Conservation (phyloP, 495 filamentous ascomycete species). For the Neurospora discreta region DNA sequence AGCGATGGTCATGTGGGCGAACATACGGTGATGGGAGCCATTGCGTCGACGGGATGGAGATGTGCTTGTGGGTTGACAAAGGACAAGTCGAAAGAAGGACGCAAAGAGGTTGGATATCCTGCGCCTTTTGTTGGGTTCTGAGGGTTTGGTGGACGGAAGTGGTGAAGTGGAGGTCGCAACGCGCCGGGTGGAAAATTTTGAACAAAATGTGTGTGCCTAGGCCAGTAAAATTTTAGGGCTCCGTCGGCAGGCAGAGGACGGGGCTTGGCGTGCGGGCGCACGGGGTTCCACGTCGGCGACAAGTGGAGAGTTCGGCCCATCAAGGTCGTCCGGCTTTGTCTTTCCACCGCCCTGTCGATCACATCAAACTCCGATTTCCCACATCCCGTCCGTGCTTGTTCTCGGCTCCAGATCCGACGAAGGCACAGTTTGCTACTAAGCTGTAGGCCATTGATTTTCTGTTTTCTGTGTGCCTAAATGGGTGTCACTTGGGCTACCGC, state of each 20-base stretch:
- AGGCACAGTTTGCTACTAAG: neutral
- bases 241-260: neutral
- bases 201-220: conserved; percentile 12
- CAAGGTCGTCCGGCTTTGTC: neutral
- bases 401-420: neutral
- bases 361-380: neutral
- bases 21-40: conserved; percentile 69
- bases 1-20: conserved; percentile 50
- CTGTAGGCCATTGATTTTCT: neutral
- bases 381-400: neutral
- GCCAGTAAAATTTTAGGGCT: conserved; percentile 14
- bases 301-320: neutral
- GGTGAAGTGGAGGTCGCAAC: neutral
- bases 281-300: neutral
- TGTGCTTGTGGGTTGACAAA: conserved; percentile 2
- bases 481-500: neutral
- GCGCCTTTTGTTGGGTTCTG: conserved; percentile 24
- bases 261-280: neutral
- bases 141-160: conserved; percentile 2
- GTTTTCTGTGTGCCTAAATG: neutral
- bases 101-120: conserved; percentile 59
- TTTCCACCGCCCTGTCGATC: neutral
- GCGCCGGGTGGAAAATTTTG: neutral
- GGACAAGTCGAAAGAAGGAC: conserved; percentile 19
- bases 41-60: conserved; percentile 27